Evolutionary conservation across 108 stramenopile genomes (phyloP).

Genomic region (Skeletonema marinoi): DNA sequence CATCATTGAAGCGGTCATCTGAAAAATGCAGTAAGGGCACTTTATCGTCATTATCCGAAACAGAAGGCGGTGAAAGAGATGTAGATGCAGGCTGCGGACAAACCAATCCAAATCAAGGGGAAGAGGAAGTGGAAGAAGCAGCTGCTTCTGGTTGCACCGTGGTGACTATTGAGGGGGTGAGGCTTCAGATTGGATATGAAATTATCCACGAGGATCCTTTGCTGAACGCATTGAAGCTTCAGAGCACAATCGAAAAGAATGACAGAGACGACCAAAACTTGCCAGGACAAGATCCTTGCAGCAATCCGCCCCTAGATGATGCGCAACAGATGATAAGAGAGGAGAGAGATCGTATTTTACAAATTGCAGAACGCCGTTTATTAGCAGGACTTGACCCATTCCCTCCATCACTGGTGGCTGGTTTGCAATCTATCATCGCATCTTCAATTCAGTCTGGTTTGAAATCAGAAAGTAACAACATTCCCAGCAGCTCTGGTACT

Average conservation of each 20-base stretch:
- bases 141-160: conserved; percentile 19
- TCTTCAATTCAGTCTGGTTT: conserved; percentile 15
- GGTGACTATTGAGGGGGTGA: conserved; percentile 29
- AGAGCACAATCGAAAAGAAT: not conserved
- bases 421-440: conserved; percentile 17
- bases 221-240: conserved; percentile 10
- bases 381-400: conserved; percentile 43
- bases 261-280: not conserved
- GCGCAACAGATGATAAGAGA: conserved; percentile 14
- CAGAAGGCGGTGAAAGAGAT: not conserved
- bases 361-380: conserved; percentile 42
- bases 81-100: not conserved
- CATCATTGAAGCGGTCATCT: not conserved
- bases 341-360: conserved; percentile 40
- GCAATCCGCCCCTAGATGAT: conserved; percentile 7
- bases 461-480: conserved; percentile 9
- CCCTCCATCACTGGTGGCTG: conserved; percentile 22
- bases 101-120: not conserved
- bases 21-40: not conserved
- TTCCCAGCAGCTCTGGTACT: conserved; percentile 2
- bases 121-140: conserved; percentile 8
- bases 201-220: conserved; percentile 26
- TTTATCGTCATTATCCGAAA: not conserved
- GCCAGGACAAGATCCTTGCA: not conserved
- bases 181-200: conserved; percentile 33